Conservation (phyloP, 371 early-diverging fungal genomes). For the Lichtheimia corymbifera region DNA sequence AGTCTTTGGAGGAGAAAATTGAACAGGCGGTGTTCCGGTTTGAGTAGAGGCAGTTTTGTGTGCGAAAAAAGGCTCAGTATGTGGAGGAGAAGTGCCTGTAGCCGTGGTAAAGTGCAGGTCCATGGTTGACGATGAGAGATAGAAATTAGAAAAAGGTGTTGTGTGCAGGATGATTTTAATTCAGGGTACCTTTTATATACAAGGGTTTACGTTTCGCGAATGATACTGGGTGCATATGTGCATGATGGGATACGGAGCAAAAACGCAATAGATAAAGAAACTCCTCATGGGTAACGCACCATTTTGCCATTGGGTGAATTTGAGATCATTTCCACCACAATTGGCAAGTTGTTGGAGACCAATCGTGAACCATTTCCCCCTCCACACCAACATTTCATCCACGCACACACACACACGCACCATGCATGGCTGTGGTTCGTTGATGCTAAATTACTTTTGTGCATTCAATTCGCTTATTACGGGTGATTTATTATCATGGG, state of each 20-base stretch:
- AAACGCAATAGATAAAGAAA: not conserved
- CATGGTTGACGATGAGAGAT: constrained; percentile 1
- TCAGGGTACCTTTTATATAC: not conserved
- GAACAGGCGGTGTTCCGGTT: constrained; percentile 14
- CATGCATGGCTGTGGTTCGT: too few relatives aligned
- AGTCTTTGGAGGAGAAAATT: constrained; percentile 39
- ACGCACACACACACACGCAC: too few relatives aligned
- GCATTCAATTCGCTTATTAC: too few relatives aligned
- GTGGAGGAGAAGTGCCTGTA: constrained; percentile 9
- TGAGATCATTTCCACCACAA: not conserved
- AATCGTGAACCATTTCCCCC: not conserved
- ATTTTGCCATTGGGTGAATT: constrained; percentile 3
- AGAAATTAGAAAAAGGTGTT: not conserved
- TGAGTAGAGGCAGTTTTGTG: constrained; percentile 13
- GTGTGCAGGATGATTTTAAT: not conserved
- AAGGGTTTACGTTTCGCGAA: not conserved
- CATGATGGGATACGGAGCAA: not conserved
- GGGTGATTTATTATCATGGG: too few relatives aligned
- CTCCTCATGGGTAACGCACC: not conserved
- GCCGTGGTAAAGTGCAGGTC: not conserved
- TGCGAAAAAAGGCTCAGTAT: not conserved
- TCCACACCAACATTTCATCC: too few relatives aligned
- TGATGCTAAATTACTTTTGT: too few relatives aligned
- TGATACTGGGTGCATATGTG: not conserved
- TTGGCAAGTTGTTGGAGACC: constrained; percentile 1